Evolutionary conservation across 306 rosid species (phyloP).

Genomic region (Gastrolobium bilobum): DNA sequence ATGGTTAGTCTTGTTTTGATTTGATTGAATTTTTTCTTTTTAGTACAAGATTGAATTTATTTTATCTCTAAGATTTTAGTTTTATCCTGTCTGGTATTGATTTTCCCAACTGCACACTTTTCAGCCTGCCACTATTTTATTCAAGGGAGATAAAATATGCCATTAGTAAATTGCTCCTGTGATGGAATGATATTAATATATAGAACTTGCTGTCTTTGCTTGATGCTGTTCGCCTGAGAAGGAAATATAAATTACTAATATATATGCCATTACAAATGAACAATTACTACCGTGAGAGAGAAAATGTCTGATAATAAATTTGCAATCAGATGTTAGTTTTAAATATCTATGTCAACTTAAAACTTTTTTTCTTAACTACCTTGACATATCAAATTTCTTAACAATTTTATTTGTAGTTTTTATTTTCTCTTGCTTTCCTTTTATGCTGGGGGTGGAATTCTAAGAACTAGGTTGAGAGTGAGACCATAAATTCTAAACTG

Average conservation of each 20-base stretch:
- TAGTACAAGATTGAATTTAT: conserved; percentile 20
- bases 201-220: conserved; percentile 21
- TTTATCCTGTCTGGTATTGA: neutral
- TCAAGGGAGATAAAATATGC: neutral
- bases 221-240: conserved; percentile 22
- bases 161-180: conserved; percentile 20
- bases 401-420: neutral
- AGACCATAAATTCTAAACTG: neutral
- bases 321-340: neutral
- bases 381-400: neutral
- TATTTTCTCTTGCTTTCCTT: neutral
- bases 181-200: neutral
- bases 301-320: neutral
- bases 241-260: conserved; percentile 5
- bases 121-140: neutral
- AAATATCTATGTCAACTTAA: neutral
- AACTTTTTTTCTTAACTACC: neutral
- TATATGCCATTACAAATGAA: neutral
- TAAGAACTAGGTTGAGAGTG: conserved; percentile 3
- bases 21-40: neutral
- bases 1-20: conserved; percentile 68
- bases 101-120: neutral
- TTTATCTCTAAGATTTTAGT: conserved; percentile 15
- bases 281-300: conserved; percentile 15
- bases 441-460: neutral